Conservation (phyloP, 805 yeast species). For the Barnettozyma pratensis region DNA sequence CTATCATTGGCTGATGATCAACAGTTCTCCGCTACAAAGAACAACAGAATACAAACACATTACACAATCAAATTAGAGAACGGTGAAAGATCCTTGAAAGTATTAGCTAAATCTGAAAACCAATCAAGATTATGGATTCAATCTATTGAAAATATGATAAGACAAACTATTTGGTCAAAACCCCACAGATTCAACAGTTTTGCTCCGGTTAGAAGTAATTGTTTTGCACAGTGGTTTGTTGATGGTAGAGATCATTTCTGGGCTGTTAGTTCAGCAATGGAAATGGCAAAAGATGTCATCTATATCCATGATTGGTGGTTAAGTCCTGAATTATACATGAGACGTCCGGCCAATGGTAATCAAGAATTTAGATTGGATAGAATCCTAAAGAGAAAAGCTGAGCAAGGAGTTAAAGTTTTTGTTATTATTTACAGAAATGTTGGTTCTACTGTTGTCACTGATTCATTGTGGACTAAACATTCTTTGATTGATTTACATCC, state of each 20-base stretch:
- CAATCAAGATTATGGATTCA: slow-evolving; percentile 71
- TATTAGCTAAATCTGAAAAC: slow-evolving; percentile 61
- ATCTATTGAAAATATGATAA: slow-evolving; percentile 65
- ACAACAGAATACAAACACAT: slow-evolving; percentile 46
- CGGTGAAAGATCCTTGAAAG: slow-evolving; percentile 69
- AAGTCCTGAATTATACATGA: slow-evolving; percentile 85
- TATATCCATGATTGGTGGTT: slow-evolving; percentile 99
- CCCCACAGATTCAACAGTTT: slow-evolving; percentile 78
- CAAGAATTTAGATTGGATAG: slow-evolving; percentile 93
- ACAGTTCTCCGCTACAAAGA: slow-evolving; percentile 11
- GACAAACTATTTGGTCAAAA: slow-evolving; percentile 66
- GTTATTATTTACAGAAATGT: slow-evolving; percentile 92
- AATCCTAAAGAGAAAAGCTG: slow-evolving; percentile 81
- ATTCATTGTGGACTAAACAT: slow-evolving; percentile 91
- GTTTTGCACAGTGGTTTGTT: slow-evolving; percentile 94
- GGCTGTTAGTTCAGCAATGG: slow-evolving; percentile 90
- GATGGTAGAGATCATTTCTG: slow-evolving; percentile 96
- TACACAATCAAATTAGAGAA: slow-evolving; percentile 58
- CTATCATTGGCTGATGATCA: slow-evolving; percentile 21
- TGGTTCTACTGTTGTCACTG: slow-evolving; percentile 88
- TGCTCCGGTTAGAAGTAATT: slow-evolving; percentile 85
- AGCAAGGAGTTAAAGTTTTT: slow-evolving; percentile 90
- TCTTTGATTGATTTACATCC: slow-evolving; percentile 80
- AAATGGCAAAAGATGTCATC: slow-evolving; percentile 89
- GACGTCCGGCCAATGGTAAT: slow-evolving; percentile 93